Conservation (phyloP, 1,284 basidiomycete genomes). For the Cutaneotrichosporon sp. region DNA sequence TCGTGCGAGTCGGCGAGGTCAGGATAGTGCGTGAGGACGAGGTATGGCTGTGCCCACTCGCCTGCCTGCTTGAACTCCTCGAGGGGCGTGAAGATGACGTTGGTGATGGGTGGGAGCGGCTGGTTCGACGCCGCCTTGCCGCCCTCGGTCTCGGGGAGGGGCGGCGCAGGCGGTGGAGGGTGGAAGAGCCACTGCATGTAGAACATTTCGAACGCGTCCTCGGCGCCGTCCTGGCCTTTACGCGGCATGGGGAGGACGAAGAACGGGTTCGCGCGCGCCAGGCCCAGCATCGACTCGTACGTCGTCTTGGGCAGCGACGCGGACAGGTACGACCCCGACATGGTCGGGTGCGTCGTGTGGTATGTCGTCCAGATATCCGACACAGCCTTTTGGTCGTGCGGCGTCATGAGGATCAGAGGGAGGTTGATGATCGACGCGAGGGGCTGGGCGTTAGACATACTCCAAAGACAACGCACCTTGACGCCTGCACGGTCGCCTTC, state of each 20-base stretch:
- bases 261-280: conserved; percentile 61
- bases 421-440: conserved; percentile 74
- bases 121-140: background rate
- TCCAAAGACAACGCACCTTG: conserved; percentile 38
- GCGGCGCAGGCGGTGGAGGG: conserved; percentile 54
- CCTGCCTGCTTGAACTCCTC: conserved; percentile 87
- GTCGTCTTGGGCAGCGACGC: conserved; percentile 66
- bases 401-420: conserved; percentile 60
- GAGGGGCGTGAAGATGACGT: conserved; percentile 86
- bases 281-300: conserved; percentile 65
- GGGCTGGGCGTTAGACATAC: conserved; percentile 54
- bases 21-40: conserved; percentile 87
- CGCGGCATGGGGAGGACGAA: conserved; percentile 74
- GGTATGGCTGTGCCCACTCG: conserved; percentile 82
- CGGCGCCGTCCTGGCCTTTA: conserved; percentile 34
- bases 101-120: conserved; percentile 41
- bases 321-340: conserved; percentile 73
- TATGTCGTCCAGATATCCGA: conserved; percentile 82
- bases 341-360: conserved; percentile 69
- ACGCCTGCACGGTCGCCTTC: conserved; percentile 43
- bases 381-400: conserved; percentile 68
- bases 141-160: conserved; percentile 5
- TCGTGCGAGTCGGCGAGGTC: conserved; percentile 77
- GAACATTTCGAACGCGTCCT: conserved; percentile 71
- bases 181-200: conserved; percentile 82